Conservation (phyloP, 1,284 basidiomycete species). For the Vanrija sp. region DNA sequence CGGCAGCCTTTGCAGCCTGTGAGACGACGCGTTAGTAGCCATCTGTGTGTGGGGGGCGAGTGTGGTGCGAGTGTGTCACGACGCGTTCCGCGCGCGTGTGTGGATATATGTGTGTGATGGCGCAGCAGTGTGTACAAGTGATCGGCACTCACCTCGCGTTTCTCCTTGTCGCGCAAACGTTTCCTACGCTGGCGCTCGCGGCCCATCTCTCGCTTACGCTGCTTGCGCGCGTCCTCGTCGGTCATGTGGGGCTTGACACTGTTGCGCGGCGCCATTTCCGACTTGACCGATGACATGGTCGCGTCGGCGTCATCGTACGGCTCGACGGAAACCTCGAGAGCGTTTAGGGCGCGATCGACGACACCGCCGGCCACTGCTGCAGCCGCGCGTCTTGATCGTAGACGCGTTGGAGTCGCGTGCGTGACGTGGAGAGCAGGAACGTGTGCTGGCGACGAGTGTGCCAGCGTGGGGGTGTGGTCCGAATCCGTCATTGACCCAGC, state of each 20-base stretch:
- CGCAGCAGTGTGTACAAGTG: not conserved
- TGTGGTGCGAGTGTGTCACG: not conserved
- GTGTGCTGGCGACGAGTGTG: not conserved
- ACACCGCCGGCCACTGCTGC: not conserved
- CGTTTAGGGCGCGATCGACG: not conserved
- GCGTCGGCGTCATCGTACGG: constrained; percentile 4
- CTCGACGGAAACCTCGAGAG: not conserved
- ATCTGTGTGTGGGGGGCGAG: not conserved
- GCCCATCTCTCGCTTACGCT: constrained; percentile 20
- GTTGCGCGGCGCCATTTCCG: not conserved
- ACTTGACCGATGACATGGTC: not conserved
- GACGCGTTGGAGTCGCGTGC: constrained; percentile 28
- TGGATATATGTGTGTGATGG: not conserved
- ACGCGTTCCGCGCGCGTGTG: not conserved
- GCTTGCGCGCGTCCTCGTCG: constrained; percentile 19
- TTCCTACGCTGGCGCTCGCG: constrained; percentile 21
- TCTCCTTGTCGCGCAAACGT: constrained; percentile 19
- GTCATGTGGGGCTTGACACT: constrained; percentile 2
- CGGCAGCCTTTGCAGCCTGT: not conserved
- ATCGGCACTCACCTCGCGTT: constrained; percentile 14
- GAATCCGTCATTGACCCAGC: not conserved
- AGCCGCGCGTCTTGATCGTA: constrained; percentile 2
- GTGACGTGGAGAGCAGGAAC: constrained; percentile 19
- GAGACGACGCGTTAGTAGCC: not conserved
- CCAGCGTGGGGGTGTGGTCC: too few relatives aligned